These are phyloP conservation scores for Tricholoma hemisulphureum DNA, from an alignment of 768 basidiomycete genomes.

Conservation along the genomic window DNA sequence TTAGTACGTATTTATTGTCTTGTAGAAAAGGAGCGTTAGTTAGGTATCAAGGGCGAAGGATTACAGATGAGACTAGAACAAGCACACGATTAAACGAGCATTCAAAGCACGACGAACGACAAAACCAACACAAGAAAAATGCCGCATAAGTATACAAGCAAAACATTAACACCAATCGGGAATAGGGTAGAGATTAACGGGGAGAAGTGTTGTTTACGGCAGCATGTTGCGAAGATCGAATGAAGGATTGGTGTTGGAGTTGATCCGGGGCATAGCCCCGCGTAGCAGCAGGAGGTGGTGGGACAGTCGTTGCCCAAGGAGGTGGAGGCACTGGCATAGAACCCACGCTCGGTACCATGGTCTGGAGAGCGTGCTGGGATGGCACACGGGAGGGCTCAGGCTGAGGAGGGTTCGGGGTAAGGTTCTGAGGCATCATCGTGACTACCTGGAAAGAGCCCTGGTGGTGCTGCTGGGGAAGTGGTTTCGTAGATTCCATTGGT, in stretches of 20 bases:
- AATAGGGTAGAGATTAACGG: conserved; percentile 21
- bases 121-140: neutral
- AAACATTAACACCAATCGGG: conserved; percentile 11
- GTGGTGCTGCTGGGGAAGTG: conserved; percentile 39
- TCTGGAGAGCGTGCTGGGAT: conserved; percentile 15
- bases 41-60: conserved; percentile 10
- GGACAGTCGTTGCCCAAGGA: conserved; percentile 25
- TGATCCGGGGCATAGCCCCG: conserved; percentile 33
- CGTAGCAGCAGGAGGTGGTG: conserved; percentile 12
- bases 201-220: conserved; percentile 19
- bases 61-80: conserved; percentile 6
- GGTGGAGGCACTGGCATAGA: conserved; percentile 25
- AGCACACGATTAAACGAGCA: conserved; percentile 17
- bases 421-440: conserved; percentile 32
- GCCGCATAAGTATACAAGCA: neutral
- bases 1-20: neutral
- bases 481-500: conserved; percentile 31
- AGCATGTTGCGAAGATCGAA: conserved; percentile 32
- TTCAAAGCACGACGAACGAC: conserved; percentile 3
- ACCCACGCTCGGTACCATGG: conserved; percentile 13
- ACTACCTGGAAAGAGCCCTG: conserved; percentile 62
- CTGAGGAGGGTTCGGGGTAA: conserved; percentile 12
- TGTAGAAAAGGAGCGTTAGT: conserved; percentile 12
- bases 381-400: conserved; percentile 20
- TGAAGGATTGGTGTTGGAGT: conserved; percentile 37